A percentile compares a stretch with the other conserved stretches of the same genome.
These are phyloP conservation scores for Malus orientalis DNA, from an alignment of 306 rosid genomes.

Conservation along the genomic window DNA sequence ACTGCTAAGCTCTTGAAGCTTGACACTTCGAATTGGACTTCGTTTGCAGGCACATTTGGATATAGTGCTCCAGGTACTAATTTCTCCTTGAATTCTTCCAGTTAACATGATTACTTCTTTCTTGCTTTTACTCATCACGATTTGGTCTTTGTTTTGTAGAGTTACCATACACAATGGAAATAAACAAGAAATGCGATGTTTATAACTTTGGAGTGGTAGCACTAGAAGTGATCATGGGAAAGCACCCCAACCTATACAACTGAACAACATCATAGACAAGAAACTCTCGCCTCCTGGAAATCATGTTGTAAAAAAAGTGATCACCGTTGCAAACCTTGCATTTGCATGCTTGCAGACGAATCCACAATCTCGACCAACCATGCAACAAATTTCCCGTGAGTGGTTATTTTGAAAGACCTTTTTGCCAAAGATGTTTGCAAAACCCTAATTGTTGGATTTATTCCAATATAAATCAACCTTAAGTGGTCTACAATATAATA, in stretches of 20 bases:
- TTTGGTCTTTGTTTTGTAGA: not conserved
- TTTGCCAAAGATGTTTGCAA: too few species aligned
- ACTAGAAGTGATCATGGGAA: conserved; percentile 13
- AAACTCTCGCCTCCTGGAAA: not conserved
- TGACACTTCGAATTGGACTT: not conserved
- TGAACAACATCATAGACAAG: conserved; percentile 15
- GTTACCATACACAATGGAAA: conserved; percentile 15
- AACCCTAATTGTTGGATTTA: too few species aligned
- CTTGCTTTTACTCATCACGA: not conserved
- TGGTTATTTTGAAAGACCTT: not conserved
- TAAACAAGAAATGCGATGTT: conserved; percentile 13
- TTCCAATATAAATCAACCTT: too few species aligned
- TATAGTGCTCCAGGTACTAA: conserved; percentile 17
- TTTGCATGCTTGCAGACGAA: conserved; percentile 6
- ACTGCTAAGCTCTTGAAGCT: conserved; percentile 8
- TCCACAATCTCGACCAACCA: conserved; percentile 22
- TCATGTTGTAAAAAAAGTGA: conserved; percentile 1
- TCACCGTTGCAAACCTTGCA: conserved; percentile 11
- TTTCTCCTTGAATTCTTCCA: not conserved
- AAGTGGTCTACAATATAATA: too few species aligned
- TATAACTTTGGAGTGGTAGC: conserved; percentile 17
- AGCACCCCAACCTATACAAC: not conserved
- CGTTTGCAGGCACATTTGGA: conserved; percentile 12
- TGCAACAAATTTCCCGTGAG: conserved; percentile 5
- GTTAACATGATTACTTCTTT: not conserved